phyloP scores from a whole-genome alignment of 2,329 filamentous ascomycete genomes.

The Clonostachys rhizophaga region DNA sequence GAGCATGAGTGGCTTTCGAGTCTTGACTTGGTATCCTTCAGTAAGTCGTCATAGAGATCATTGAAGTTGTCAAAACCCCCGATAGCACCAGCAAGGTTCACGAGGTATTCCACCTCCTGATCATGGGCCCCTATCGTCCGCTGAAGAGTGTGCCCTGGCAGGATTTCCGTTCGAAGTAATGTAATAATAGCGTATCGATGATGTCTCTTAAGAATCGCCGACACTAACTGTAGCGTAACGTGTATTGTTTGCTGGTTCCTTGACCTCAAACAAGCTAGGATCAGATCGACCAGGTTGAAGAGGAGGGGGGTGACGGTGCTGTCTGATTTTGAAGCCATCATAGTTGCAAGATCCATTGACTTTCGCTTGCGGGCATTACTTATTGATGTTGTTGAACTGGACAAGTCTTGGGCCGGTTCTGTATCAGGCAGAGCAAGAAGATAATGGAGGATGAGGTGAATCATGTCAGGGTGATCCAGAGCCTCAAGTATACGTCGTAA shows the following conservation, averaged over 20 bases:
- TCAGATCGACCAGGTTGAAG: constrained; percentile 90
- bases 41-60: constrained; percentile 65
- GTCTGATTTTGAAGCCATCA: constrained; percentile 69
- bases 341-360: constrained; percentile 80
- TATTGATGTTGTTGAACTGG: constrained; percentile 34
- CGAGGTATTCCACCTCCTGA: constrained; percentile 68
- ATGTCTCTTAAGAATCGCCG: constrained; percentile 80
- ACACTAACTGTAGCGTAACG: constrained; percentile 82
- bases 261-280: constrained; percentile 80
- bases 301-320: constrained; percentile 70
- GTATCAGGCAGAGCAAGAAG: constrained; percentile 73
- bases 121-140: constrained; percentile 72
- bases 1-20: constrained; percentile 74
- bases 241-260: constrained; percentile 84
- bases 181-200: constrained; percentile 81
- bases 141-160: constrained; percentile 45
- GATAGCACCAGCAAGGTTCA: constrained; percentile 62
- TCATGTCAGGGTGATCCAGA: constrained; percentile 88
- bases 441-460: constrained; percentile 90
- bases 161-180: constrained; percentile 62
- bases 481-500: constrained; percentile 86
- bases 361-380: constrained; percentile 76
- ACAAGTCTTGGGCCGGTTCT: constrained; percentile 14
- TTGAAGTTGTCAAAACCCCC: constrained; percentile 68
- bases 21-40: constrained; percentile 65